phyloP scores from a whole-genome alignment of 2,329 filamentous ascomycete genomes.

The Pestalotiopsis sp. region DNA sequence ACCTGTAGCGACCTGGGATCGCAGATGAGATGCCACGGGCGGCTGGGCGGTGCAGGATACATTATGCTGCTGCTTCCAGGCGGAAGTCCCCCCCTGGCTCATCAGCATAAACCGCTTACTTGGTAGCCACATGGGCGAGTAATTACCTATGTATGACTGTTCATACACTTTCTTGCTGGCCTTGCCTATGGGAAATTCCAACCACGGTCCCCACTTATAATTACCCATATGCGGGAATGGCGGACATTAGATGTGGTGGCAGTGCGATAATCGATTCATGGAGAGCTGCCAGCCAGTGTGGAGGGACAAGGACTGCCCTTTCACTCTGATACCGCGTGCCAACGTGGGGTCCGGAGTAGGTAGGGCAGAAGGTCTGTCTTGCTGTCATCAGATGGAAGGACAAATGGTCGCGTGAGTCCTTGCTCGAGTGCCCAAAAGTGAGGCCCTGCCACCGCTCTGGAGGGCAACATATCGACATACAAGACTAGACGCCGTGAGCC shows the following conservation, averaged over 20 bases:
- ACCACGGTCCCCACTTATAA: background rate
- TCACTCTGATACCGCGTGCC: background rate
- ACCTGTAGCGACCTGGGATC: background rate
- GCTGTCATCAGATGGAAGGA: background rate
- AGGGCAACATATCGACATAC: background rate
- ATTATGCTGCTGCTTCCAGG: background rate
- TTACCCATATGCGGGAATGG: constrained; percentile 3
- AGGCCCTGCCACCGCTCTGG: background rate
- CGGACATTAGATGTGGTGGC: constrained; percentile 6
- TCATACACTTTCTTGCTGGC: background rate
- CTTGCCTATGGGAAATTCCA: background rate
- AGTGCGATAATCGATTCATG: background rate
- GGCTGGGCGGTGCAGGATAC: background rate
- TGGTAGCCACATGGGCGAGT: background rate
- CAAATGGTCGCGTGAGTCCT: background rate
- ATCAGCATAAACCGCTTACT: background rate
- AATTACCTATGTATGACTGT: background rate
- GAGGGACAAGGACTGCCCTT: background rate
- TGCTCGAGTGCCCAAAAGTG: background rate
- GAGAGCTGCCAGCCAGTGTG: background rate
- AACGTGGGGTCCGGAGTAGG: background rate
- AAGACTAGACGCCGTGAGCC: background rate
- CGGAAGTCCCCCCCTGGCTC: background rate
- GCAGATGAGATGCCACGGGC: background rate
- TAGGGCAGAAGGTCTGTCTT: background rate